Evolutionary conservation across 1,139 yeast species (phyloP), one percentile per base, ranked within the genome.

Genomic region (Yamadazyma mexicana): DNA sequence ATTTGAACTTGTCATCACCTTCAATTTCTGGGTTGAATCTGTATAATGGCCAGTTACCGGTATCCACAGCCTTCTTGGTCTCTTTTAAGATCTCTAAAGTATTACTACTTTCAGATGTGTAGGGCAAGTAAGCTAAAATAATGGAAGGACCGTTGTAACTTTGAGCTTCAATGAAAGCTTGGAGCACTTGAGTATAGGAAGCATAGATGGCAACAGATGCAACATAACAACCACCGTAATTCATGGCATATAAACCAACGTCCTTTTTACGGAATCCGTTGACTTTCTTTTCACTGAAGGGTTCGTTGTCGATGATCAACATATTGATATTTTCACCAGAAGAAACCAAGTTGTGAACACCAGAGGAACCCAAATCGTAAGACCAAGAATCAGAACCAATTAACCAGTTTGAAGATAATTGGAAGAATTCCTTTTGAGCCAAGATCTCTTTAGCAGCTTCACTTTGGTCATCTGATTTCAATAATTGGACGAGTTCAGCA

Each of bases 371-470:
- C 51, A 87, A 70, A 66, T 91, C 98, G 58, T 84, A 89, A 16
- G 96, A 78, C 98, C 98, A 91, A 25, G 95, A 81, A 62, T 91
- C 98, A 7, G 97, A 88, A 17, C 97, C 97, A 46, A 92, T 73
- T 46, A 91, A 70, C 98, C 98, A 91, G 45, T 79, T 75, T 18
- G 85, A 72, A 39, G 70, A 69, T 31, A 69, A 55, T 33, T 58
- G 60, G 48, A 83, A 73, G 47, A 66, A 72, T 3, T 69, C 64
- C 45, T 75, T 65, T 33, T 66, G 62, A 3, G 65, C 60, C 34
- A 84, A 66, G 11, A 85, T 65, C 10, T 66, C 58, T 35, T 66
- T 51, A 5, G 86, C 69, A 35, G 47, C 38, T 11, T 69, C 64
- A 27, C 38, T 37, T 2, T 71, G 55, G 3, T 61, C 56, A 44